Evolutionary conservation across 352 stramenopile species (phyloP).

Genomic region (Globisporangium cystogenes): DNA sequence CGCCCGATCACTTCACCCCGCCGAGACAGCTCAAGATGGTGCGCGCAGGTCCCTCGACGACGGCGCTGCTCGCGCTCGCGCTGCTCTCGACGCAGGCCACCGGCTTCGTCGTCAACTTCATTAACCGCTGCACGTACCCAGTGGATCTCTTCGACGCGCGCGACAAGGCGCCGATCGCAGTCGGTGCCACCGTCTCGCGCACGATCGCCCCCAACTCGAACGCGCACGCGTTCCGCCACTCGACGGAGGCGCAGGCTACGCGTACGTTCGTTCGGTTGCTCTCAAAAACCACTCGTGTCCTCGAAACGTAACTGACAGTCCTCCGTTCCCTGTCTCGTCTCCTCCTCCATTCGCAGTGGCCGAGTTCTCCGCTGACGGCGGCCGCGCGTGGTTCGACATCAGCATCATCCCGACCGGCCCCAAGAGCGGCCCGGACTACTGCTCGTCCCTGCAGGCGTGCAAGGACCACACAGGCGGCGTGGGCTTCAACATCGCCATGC

Average conservation of each 20-base stretch:
- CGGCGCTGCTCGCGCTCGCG: slow-evolving; percentile 17
- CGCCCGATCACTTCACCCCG: neutral
- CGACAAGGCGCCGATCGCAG: slow-evolving; percentile 23
- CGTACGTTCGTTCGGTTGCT: slow-evolving; percentile 15
- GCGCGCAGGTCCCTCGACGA: slow-evolving; percentile 10
- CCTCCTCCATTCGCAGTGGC: slow-evolving; percentile 40
- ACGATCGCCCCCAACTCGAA: slow-evolving; percentile 26
- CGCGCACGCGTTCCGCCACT: slow-evolving; percentile 43
- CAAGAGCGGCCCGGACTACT: slow-evolving; percentile 38
- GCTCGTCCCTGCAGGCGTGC: slow-evolving; percentile 38
- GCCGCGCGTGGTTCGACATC: slow-evolving; percentile 65
- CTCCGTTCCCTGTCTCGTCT: neutral
- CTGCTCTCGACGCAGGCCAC: slow-evolving; percentile 20
- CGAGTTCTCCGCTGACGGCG: slow-evolving; percentile 59
- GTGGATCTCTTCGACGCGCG: slow-evolving; percentile 49
- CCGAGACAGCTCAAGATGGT: slow-evolving; percentile 20
- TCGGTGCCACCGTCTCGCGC: slow-evolving; percentile 23
- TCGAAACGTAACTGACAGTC: neutral
- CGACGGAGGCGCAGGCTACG: slow-evolving; percentile 38
- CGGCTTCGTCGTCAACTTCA: slow-evolving; percentile 37
- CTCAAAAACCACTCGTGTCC: neutral
- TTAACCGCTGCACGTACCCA: slow-evolving; percentile 37
- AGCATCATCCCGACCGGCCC: slow-evolving; percentile 68
- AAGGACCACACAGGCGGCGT: slow-evolving; percentile 48
- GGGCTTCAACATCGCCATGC: slow-evolving; percentile 69